Percentiles rank a stretch among this genome's conserved stretches.
Evolutionary conservation across 2,329 filamentous ascomycete species (phyloP).

Genomic region (Claviceps quebecensis): DNA sequence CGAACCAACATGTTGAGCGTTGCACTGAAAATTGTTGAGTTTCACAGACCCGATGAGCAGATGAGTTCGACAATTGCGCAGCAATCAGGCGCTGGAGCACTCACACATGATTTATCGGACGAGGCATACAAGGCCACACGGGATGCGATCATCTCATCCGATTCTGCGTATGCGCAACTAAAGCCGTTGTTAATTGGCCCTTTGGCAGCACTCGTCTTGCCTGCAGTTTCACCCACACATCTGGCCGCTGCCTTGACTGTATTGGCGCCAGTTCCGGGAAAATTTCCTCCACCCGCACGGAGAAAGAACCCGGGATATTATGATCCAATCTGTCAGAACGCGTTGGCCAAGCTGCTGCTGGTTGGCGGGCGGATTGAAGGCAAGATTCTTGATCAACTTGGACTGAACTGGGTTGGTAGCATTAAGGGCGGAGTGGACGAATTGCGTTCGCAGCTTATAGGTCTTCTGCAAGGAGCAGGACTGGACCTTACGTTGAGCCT

Average conservation of each 20-base stretch:
- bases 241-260: conserved; percentile 69
- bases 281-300: conserved; percentile 66
- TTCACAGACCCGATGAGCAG: conserved; percentile 44
- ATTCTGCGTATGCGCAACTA: conserved; percentile 42
- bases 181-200: conserved; percentile 70
- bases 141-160: conserved; percentile 18
- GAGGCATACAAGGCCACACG: conserved; percentile 37
- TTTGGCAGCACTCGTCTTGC: conserved; percentile 66
- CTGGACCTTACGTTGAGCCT: conserved; percentile 64
- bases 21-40: conserved; percentile 75
- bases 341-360: conserved; percentile 73
- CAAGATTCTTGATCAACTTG: conserved; percentile 64
- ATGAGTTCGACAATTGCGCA: conserved; percentile 17
- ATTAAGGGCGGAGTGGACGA: conserved; percentile 74
- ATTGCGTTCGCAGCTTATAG: conserved; percentile 67
- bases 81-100: conserved; percentile 17
- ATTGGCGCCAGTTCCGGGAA: conserved; percentile 54
- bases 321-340: conserved; percentile 64
- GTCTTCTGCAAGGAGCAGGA: conserved; percentile 67
- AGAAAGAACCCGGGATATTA: conserved; percentile 68
- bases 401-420: conserved; percentile 50
- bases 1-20: conserved; percentile 81
- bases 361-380: conserved; percentile 80
- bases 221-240: conserved; percentile 69
- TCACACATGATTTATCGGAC: conserved; percentile 39